Evolutionary conservation across 352 stramenopile genomes (phyloP), one percentile per base, ranked within the genome.

Genomic region (Phytophthora vignae): DNA sequence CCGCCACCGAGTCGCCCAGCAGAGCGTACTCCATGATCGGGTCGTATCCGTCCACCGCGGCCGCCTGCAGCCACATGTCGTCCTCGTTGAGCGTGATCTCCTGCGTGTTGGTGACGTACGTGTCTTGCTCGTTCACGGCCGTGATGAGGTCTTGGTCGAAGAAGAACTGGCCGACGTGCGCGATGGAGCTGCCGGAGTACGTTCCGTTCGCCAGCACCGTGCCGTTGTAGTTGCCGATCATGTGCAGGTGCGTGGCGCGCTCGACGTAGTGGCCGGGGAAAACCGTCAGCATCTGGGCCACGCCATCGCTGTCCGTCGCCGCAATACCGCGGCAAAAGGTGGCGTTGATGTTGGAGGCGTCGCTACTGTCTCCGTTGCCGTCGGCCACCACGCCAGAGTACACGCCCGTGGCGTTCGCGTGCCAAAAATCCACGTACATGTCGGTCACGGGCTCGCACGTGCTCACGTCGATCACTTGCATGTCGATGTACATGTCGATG

Each of bases 141-240:
- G 71, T 76, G 62, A 76, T 77, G 63, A 76, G 63, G 21, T 60
- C 59, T n/a, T 77, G 58, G 48, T 77, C 69, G 46, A 77, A 77
- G 67, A 67, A 79, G 55, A 77, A 69, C 40, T 77, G 70, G 2
- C 70, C 70, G 21, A 77, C 70, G 55, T 74, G 70, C 9, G 60
- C 60, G 7, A 50, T 42, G 2, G 55, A 69, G 25, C 60, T 42
- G 6, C 64, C 64, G 2, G 55, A 61, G 49, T 77, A 77, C 27
- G 70, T 77, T 4, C 50, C 46, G 36, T 77, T 77, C 8, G 58
- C 27, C 1, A 73, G 54, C 38, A 74, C 53, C 1, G 64, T 64
- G 15, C 59, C 65, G 38, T 70, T 70, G 59, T 74, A 74, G 46
- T 65, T 73, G 4, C 69, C 69, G 46, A 73, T 61, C 17, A 77